Conservation (phyloP, 1,139 yeast genomes). For the Taphrina confusa region DNA sequence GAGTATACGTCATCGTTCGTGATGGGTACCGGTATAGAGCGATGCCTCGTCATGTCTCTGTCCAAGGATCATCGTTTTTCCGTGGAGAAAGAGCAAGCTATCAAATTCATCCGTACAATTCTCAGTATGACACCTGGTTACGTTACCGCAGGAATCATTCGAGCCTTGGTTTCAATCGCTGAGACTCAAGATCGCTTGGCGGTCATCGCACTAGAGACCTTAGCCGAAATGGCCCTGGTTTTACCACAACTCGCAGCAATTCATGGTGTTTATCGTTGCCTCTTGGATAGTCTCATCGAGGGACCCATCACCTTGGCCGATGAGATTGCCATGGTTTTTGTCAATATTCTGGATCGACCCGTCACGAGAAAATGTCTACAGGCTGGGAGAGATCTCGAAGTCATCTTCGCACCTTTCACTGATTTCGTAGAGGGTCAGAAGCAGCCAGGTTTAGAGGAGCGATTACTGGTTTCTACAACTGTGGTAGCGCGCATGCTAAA, state of each 20-base stretch:
- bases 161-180: slow-evolving; percentile 70
- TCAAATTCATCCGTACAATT: slow-evolving; percentile 68
- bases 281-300: slow-evolving; percentile 62
- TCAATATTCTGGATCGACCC: slow-evolving; percentile 63
- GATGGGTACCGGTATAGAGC: slow-evolving; percentile 58
- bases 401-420: slow-evolving; percentile 66
- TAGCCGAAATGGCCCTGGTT: slow-evolving; percentile 65
- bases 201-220: slow-evolving; percentile 62
- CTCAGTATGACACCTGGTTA: slow-evolving; percentile 59
- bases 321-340: slow-evolving; percentile 58
- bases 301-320: slow-evolving; percentile 58
- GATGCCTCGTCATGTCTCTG: slow-evolving; percentile 63
- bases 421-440: slow-evolving; percentile 52
- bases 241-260: slow-evolving; percentile 65
- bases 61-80: slow-evolving; percentile 57
- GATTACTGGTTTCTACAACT: slow-evolving; percentile 63
- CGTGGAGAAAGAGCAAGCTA: slow-evolving; percentile 75
- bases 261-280: slow-evolving; percentile 60
- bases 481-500: slow-evolving; percentile 64
- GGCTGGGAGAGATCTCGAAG: slow-evolving; percentile 65
- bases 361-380: slow-evolving; percentile 59
- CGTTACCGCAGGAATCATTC: slow-evolving; percentile 65
- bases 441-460: slow-evolving; percentile 55
- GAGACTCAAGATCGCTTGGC: slow-evolving; percentile 63
- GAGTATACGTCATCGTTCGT: slow-evolving; percentile 54